A percentile compares a stretch with the other conserved stretches of the same genome.
Conservation (phyloP, 257 asterid genomes). For the Cynanchum wilfordii region DNA sequence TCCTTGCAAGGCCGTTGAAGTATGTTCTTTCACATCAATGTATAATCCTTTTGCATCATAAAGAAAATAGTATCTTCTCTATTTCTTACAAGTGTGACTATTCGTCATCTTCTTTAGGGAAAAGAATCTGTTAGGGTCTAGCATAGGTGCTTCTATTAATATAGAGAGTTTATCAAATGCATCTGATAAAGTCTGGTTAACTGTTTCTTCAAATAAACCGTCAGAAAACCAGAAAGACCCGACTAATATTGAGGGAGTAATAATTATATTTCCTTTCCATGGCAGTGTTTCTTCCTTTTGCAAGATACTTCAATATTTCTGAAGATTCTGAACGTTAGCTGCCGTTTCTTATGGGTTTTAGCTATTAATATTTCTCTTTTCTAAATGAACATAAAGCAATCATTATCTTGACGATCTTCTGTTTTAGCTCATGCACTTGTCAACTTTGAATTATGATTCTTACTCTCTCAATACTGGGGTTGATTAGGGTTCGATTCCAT, state of each 20-base stretch:
- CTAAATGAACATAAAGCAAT: not conserved
- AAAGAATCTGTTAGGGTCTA: not conserved
- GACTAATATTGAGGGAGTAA: not conserved
- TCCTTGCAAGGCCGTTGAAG: constrained; percentile 97
- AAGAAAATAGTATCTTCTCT: not conserved
- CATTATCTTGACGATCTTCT: not conserved
- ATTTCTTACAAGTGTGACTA: not conserved
- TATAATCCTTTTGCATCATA: not conserved
- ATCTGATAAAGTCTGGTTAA: not conserved
- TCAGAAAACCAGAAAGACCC: not conserved
- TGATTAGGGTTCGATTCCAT: constrained; percentile 84
- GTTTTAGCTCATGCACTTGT: not conserved
- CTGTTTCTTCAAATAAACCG: not conserved
- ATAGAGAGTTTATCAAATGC: not conserved
- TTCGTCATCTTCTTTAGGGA: not conserved
- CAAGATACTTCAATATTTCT: not conserved
- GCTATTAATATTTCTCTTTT: not conserved
- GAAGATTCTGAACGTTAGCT: not conserved
- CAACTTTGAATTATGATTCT: constrained; percentile 2
- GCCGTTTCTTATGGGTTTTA: not conserved
- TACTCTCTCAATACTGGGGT: constrained; percentile 8
- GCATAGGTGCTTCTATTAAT: not conserved
- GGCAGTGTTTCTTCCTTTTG: not conserved
- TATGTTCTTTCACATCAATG: constrained; percentile 31
- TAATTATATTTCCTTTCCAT: not conserved